A percentile compares a stretch with the other conserved stretches of the same genome.
Conservation (phyloP, 2,329 filamentous ascomycete genomes). For the Claviceps sorghi region DNA sequence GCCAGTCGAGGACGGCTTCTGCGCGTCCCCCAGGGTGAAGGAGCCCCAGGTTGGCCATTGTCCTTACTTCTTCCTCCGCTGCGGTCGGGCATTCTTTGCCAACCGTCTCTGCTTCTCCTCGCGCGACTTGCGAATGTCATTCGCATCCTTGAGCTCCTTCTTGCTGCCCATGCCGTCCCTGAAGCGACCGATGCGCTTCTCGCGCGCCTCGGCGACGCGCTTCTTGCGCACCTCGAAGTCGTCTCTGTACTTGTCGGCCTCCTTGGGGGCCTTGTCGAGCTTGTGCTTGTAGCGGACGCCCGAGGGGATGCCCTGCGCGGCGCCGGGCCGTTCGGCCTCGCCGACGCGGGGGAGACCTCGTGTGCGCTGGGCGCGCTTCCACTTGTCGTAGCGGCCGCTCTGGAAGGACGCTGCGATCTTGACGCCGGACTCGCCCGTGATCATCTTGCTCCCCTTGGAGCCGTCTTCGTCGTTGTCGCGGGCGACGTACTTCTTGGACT, state of each 20-base stretch:
- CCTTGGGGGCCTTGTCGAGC: constrained; percentile 76
- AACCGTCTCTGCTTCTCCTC: constrained; percentile 59
- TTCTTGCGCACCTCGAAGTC: constrained; percentile 87
- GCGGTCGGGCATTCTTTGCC: constrained; percentile 79
- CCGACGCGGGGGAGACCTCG: constrained; percentile 67
- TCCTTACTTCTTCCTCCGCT: constrained; percentile 34
- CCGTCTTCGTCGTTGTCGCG: constrained; percentile 91
- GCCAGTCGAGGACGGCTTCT: no score
- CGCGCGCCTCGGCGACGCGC: constrained; percentile 72
- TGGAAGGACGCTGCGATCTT: constrained; percentile 93
- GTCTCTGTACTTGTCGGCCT: constrained; percentile 80
- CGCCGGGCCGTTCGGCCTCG: constrained; percentile 50
- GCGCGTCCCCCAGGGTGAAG: no score
- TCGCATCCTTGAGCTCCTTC: constrained; percentile 63
- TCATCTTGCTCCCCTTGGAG: constrained; percentile 54
- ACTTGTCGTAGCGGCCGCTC: constrained; percentile 82
- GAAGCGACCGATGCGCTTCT: constrained; percentile 66
- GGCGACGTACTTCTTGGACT: constrained; percentile 86
- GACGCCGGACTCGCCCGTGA: constrained; percentile 79
- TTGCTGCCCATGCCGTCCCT: constrained; percentile 58
- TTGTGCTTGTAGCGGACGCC: constrained; percentile 64
- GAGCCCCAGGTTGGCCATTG: no score
- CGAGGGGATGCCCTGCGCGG: constrained; percentile 13
- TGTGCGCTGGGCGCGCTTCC: constrained; percentile 77
- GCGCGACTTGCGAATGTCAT: constrained; percentile 75